phyloP scores from a whole-genome alignment of 148 eudicot species.

The Fagopyrum homotropicum region DNA sequence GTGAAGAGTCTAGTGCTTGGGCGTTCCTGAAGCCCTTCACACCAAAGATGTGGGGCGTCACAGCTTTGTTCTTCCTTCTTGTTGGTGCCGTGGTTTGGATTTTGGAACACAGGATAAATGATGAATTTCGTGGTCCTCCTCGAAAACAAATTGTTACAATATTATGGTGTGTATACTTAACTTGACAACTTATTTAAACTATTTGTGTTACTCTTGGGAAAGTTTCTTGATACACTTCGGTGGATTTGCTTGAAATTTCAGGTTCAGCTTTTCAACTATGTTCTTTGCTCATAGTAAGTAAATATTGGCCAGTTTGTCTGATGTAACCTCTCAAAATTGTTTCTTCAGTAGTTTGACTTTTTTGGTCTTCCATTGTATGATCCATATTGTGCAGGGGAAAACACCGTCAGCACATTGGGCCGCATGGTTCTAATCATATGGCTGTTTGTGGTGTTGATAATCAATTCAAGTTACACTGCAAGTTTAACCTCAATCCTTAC shows the following conservation, averaged over 20 bases:
- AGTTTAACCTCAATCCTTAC: slow-evolving; percentile 14
- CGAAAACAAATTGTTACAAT: slow-evolving; percentile 6
- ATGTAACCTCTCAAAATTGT: neutral
- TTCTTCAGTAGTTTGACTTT: neutral
- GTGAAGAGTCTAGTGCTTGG: slow-evolving; percentile 42
- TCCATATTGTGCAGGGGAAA: slow-evolving; percentile 6
- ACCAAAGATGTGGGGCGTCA: slow-evolving; percentile 11
- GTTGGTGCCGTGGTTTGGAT: slow-evolving; percentile 14
- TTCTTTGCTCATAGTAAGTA: slow-evolving; percentile 15
- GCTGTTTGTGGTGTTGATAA: slow-evolving; percentile 15
- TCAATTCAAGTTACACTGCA: slow-evolving; percentile 14
- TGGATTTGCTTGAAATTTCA: neutral
- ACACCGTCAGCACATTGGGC: slow-evolving; percentile 9
- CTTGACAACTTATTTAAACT: neutral
- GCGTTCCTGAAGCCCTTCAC: slow-evolving; percentile 33
- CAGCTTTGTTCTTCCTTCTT: slow-evolving; percentile 6
- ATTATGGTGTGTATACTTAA: neutral
- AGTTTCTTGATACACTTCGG: neutral
- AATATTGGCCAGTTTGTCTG: neutral
- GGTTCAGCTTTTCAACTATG: slow-evolving; percentile 15
- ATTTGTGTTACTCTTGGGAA: neutral
- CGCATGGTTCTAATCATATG: slow-evolving; percentile 12
- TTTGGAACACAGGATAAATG: slow-evolving; percentile 14
- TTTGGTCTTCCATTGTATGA: neutral
- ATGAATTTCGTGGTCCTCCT: slow-evolving; percentile 15